A percentile compares a stretch with the other conserved stretches of the same genome.
Conservation (phyloP, 202 grass and related monocot genomes). For the Hordeum pubiflorum region DNA sequence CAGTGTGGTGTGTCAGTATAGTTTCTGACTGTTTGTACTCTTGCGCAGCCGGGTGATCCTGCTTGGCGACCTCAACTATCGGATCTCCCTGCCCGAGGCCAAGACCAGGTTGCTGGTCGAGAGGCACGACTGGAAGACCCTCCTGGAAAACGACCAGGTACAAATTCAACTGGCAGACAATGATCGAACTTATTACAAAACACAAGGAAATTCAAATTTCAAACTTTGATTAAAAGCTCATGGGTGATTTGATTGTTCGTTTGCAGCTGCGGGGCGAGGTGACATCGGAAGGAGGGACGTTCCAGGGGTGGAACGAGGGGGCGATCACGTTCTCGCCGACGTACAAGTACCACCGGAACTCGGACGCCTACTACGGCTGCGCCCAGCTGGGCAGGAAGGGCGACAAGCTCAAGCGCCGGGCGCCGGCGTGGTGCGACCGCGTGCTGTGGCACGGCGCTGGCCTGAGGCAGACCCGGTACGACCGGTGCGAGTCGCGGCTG, state of each 20-base stretch:
- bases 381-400: not conserved
- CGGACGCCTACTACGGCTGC: constrained; percentile 64
- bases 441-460: constrained; percentile 65
- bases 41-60: constrained; percentile 63
- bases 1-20: not conserved
- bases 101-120: constrained; percentile 59
- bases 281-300: constrained; percentile 27
- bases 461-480: constrained; percentile 50
- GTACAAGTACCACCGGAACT: constrained; percentile 81
- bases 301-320: constrained; percentile 72
- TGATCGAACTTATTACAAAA: not conserved
- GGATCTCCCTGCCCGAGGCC: constrained; percentile 78
- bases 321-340: constrained; percentile 65
- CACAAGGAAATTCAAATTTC: not conserved
- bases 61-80: constrained; percentile 85
- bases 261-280: constrained; percentile 46
- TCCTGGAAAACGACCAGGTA: constrained; percentile 85
- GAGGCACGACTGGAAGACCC: constrained; percentile 53
- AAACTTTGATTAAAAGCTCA: not conserved
- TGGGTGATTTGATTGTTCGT: not conserved
- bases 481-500: constrained; percentile 55
- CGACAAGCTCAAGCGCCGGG: constrained; percentile 50
- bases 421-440: constrained; percentile 90
- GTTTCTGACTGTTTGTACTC: constrained; percentile 8
- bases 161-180: not conserved